Conservation (phyloP, 2,329 filamentous ascomycete genomes). For the Colletotrichum echinochloae region DNA sequence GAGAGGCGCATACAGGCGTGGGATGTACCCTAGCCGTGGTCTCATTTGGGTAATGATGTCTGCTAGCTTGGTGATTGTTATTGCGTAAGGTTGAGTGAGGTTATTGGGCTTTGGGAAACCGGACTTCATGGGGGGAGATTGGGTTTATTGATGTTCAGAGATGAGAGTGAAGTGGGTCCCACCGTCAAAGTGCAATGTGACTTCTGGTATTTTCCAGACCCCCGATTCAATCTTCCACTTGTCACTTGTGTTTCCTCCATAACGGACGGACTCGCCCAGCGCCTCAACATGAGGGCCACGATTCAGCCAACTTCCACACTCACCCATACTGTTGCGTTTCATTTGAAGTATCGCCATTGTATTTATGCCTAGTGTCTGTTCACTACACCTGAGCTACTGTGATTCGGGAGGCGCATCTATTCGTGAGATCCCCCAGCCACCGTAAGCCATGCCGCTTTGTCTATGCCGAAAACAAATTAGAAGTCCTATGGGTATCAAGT, state of each 20-base stretch:
- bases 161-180: constrained; percentile 27
- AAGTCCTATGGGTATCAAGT: constrained; percentile 25
- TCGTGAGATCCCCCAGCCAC: background rate
- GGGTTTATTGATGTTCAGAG: constrained; percentile 3
- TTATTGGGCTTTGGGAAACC: constrained; percentile 12
- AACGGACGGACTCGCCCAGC: background rate
- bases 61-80: background rate
- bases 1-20: constrained; percentile 27
- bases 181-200: background rate
- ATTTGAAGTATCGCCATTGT: background rate
- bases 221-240: background rate
- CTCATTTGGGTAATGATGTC: constrained; percentile 25
- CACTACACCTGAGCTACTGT: constrained; percentile 2
- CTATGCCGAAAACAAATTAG: background rate
- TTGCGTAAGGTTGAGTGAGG: constrained; percentile 9
- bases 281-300: background rate
- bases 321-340: background rate
- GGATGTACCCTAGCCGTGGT: constrained; percentile 17
- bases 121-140: background rate
- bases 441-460: constrained; percentile 13
- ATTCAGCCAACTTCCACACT: background rate
- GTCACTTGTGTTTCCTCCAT: background rate
- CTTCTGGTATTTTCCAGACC: constrained; percentile 29
- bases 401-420: background rate
- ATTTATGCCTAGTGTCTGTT: background rate